Base-by-base conservation (phyloP, 306 rosid species). In the Ormosia semicastrata region DNA sequence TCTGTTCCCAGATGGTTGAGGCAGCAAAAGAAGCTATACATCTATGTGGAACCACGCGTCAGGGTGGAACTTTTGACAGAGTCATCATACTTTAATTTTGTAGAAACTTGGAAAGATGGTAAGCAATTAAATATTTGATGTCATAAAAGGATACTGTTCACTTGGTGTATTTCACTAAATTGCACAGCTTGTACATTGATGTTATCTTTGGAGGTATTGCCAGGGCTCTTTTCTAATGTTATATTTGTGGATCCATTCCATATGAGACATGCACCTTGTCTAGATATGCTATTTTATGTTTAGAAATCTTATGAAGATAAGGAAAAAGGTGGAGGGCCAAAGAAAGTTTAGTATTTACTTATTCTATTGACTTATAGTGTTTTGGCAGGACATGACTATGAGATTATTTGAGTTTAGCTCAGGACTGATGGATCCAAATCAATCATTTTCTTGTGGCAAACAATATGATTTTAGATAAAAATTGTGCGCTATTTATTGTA, bases 101-200 rank as follows among this genome's bases (percentile, higher is more conserved):
- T 93, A n/a, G 87, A 91, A 84, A 91, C 92, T 43, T 93, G 99
- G 99, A 89, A 86, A 71, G 91, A 89, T 56, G 94, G 99, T 95
- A 88, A 93, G 94, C 60, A 49, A 32, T 79, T 53, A 66, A 75
- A 79, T 53, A 39, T 81, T 76, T 80, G 63, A 73, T 66, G 14
- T 66, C 62, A 30, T 73, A 39, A 67, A 63, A 17, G 52, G 43
- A 49, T 57, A 64, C 47, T 44, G 34, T 71, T 68, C 68, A 73
- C 59, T 71, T 24, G 13, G 58, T 81, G n/a, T 34, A 4, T 18
- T 37, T 62, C n/a, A 71, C 43, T 39, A 62, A 67, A 18, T 44
- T 73, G 47, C 49, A 6, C 52, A 15, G 54, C 52, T 77, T 66
- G 58, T 78, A 29, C 50, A 46, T 74, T 64, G 59, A 77, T 66